Conservation (phyloP, 805 yeast genomes). For the Candida railenensis region DNA sequence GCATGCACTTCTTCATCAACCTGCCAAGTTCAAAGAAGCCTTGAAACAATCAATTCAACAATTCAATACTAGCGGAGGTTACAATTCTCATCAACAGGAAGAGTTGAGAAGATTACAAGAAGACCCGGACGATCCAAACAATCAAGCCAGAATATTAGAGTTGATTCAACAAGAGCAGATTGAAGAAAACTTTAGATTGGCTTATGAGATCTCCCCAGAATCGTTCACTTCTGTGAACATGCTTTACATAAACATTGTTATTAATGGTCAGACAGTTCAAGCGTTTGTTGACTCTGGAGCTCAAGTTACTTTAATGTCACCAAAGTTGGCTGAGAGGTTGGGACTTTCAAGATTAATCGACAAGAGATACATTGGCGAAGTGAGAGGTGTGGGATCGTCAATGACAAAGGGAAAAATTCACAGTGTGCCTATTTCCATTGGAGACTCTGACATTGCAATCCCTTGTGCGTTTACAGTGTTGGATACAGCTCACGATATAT, state of each 20-base stretch:
- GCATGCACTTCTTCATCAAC: constrained; percentile 45
- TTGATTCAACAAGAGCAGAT: constrained; percentile 68
- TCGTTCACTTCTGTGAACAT: constrained; percentile 78
- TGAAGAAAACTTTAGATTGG: constrained; percentile 75
- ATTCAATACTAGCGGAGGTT: constrained; percentile 12
- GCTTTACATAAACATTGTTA: constrained; percentile 76
- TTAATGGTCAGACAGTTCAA: constrained; percentile 77
- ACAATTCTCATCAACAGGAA: constrained; percentile 13
- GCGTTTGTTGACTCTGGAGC: constrained; percentile 99
- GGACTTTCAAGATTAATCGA: constrained; percentile 75
- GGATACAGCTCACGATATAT: constrained; percentile 69
- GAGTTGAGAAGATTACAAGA: constrained; percentile 55
- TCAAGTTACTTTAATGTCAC: constrained; percentile 80
- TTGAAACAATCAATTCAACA: constrained; percentile 30
- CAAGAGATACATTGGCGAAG: constrained; percentile 74
- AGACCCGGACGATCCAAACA: constrained; percentile 71
- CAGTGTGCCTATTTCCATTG: constrained; percentile 81
- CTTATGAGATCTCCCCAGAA: constrained; percentile 88
- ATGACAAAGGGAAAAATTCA: constrained; percentile 82
- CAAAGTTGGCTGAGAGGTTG: constrained; percentile 70
- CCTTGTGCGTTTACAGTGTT: constrained; percentile 45
- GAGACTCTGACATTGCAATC: constrained; percentile 40
- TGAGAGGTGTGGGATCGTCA: constrained; percentile 86
- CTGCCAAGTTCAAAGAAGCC: constrained; percentile 43
- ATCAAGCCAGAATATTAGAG: constrained; percentile 64